Base-by-base conservation (phyloP, 2,329 filamentous ascomycete genomes). In the Aspergillus sp. region DNA sequence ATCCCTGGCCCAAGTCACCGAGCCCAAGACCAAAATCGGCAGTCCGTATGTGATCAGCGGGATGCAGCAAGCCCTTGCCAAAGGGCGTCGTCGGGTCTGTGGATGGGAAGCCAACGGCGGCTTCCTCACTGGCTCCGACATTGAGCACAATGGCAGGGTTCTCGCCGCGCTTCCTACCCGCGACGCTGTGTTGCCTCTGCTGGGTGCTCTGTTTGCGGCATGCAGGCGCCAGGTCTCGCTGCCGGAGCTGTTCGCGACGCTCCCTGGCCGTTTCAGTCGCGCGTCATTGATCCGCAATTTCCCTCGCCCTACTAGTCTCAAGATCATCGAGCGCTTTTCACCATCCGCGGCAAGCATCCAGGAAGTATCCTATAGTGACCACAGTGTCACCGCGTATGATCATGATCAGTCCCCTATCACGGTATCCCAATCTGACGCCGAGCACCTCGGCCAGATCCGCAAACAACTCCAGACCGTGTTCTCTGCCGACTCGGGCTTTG, bases 31-130 rank as follows among this genome's bases (percentile, higher is more conserved):
- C 0, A 63, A 63, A 49, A 65, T 64, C 30, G 62, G 62, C 19
- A 65, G 61, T 34, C 61, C 62, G 3, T 64, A 64, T 40, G 62
- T 65, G 36, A 65, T 65, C 34, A 52, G 58, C 6, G 62, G 62
- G 19, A 64, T 65, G 61, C 56, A 65, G 51, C 42, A 45, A n/a
- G 58, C 61, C n/a, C 48, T 55, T 30, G 32, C 45, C 5, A 62
- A 61, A 48, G 60, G 60, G 0, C 57, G 56, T 42, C 44, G 36
- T 9, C 57, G 57, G 29, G 59, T 65, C 45, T 58, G 55, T 45
- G 62, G 62, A 38, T 65, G 62, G 62, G 62, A 65, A 51, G 61
- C 62, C 30, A 65, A 65, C 34, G 62, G 62, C 8, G 62, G 62
- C 8, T 65, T 65, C 47, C 58, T 65, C 41, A 64, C 62, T 1